A percentile compares a stretch with the other conserved stretches of the same genome.
Conservation (phyloP, 2,329 filamentous ascomycete species). For the Dryadomyces sulphureus region DNA sequence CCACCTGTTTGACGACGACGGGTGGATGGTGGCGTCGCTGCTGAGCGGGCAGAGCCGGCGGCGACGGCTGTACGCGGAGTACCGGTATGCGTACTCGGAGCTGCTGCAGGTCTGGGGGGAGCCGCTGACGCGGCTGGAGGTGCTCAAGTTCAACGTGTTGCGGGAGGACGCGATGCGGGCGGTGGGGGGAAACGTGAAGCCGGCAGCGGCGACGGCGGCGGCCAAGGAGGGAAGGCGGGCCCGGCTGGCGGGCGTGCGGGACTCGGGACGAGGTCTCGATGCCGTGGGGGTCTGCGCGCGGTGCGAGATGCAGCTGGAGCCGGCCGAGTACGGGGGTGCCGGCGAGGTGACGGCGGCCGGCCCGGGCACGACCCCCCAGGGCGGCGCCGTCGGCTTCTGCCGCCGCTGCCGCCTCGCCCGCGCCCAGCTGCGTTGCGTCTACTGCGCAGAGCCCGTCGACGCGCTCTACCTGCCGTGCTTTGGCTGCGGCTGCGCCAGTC, state of each 20-base stretch:
- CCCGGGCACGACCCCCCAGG: conserved; percentile 1
- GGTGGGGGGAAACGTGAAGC: conserved; percentile 8
- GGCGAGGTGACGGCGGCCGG: conserved; percentile 11
- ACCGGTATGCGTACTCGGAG: conserved; percentile 53
- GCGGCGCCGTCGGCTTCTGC: conserved; percentile 29
- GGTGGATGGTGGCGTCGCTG: conserved; percentile 44
- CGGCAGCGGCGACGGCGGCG: conserved; percentile 15
- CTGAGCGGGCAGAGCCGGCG: conserved; percentile 31
- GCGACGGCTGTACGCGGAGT: conserved; percentile 36
- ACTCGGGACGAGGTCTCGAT: conserved; percentile 43
- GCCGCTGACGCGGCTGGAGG: conserved; percentile 46
- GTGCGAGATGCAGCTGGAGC: conserved; percentile 48
- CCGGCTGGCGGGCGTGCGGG: conserved; percentile 31
- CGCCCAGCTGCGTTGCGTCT: conserved; percentile 44
- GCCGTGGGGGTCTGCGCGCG: conserved; percentile 47
- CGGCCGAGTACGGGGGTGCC: conserved; percentile 29
- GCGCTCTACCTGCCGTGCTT: conserved; percentile 47
- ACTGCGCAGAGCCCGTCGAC: conserved; percentile 45
- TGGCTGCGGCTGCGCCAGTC: conserved; percentile 46
- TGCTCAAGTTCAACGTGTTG: conserved; percentile 54
- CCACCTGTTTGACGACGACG: conserved; percentile 53
- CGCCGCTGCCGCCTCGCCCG: conserved; percentile 39
- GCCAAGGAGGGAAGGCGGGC: conserved; percentile 32
- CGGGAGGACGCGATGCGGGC: conserved; percentile 27
- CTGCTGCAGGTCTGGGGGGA: conserved; percentile 53